Evolutionary conservation across 2,329 filamentous ascomycete genomes (phyloP).

Genomic region (Clarireedia hainanense): DNA sequence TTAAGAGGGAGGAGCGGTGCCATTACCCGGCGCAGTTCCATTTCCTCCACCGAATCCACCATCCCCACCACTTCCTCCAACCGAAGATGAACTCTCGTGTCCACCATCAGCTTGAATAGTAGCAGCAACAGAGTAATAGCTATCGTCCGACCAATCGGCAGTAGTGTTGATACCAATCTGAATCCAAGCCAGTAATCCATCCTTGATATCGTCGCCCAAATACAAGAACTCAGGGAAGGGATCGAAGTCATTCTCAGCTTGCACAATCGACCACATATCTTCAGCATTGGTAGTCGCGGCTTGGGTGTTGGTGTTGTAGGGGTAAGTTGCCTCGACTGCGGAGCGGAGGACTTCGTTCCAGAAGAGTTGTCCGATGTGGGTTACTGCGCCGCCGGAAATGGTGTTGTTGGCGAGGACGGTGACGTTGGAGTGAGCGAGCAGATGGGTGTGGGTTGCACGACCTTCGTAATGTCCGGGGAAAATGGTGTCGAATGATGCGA

Average conservation of each 20-base stretch:
- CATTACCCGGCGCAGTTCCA: background rate
- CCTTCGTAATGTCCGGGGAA: conserved; percentile 40
- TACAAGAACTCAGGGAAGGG: conserved; percentile 46
- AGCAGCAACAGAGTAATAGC: conserved; percentile 16
- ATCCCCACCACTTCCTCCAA: background rate
- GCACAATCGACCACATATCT: conserved; percentile 36
- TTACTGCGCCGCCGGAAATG: conserved; percentile 39
- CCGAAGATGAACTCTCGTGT: conserved; percentile 2
- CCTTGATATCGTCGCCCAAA: conserved; percentile 39
- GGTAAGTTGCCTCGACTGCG: conserved; percentile 37
- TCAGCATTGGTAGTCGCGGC: conserved; percentile 39
- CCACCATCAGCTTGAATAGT: conserved; percentile 14
- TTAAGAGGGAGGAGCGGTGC: background rate
- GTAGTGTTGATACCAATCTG: conserved; percentile 36
- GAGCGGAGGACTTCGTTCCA: conserved; percentile 47
- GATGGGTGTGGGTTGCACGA: conserved; percentile 40
- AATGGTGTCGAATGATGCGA: conserved; percentile 34
- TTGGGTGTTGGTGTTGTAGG: conserved; percentile 37
- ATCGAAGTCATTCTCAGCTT: conserved; percentile 40
- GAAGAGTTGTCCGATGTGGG: conserved; percentile 51
- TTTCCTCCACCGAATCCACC: background rate
- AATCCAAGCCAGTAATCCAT: conserved; percentile 44
- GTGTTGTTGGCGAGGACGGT: conserved; percentile 31
- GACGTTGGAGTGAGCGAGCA: conserved; percentile 31
- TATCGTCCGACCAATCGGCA: conserved; percentile 18